Evolutionary conservation across 768 basidiomycete species (phyloP).

Genomic region (Udeniomyces megalosporus): DNA sequence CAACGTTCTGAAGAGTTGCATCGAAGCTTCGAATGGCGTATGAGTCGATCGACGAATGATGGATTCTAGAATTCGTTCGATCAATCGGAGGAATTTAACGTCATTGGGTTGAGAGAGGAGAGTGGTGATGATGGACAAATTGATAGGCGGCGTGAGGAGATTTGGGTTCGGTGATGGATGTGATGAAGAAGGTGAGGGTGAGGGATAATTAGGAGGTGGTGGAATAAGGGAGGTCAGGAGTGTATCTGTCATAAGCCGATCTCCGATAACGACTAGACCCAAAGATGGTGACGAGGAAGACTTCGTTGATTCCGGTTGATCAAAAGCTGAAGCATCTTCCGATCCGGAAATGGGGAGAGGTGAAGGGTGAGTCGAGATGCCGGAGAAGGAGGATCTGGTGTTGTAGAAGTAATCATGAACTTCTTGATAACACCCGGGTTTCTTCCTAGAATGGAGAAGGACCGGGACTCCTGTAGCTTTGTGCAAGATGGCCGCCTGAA

Average conservation of each 20-base stretch:
- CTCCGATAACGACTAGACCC: conserved; percentile 68
- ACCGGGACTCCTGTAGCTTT: conserved; percentile 65
- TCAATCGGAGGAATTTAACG: conserved; percentile 24
- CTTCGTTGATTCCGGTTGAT: not conserved
- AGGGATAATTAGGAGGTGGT: not conserved
- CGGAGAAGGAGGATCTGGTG: conserved; percentile 19
- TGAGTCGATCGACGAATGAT: not conserved
- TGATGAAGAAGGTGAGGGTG: not conserved
- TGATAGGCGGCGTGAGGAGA: not conserved
- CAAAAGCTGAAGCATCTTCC: not conserved
- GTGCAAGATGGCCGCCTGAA: conserved; percentile 71
- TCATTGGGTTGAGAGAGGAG: conserved; percentile 23
- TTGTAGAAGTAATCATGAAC: conserved; percentile 53
- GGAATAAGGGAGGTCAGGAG: conserved; percentile 35
- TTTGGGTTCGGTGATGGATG: not conserved
- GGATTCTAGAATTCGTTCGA: conserved; percentile 19
- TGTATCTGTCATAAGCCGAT: conserved; percentile 81
- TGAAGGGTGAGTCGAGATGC: not conserved
- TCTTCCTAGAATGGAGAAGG: conserved; percentile 54
- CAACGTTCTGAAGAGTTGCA: not conserved
- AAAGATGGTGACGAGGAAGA: not conserved
- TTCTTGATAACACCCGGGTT: conserved; percentile 64
- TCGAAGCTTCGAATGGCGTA: not conserved
- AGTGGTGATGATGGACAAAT: conserved; percentile 27
- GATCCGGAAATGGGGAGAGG: not conserved